Percentiles rank a stretch among this genome's conserved stretches.
These are phyloP conservation scores for Lathyrus oleraceus DNA, from an alignment of 306 rosid species.

Conservation along the genomic window DNA sequence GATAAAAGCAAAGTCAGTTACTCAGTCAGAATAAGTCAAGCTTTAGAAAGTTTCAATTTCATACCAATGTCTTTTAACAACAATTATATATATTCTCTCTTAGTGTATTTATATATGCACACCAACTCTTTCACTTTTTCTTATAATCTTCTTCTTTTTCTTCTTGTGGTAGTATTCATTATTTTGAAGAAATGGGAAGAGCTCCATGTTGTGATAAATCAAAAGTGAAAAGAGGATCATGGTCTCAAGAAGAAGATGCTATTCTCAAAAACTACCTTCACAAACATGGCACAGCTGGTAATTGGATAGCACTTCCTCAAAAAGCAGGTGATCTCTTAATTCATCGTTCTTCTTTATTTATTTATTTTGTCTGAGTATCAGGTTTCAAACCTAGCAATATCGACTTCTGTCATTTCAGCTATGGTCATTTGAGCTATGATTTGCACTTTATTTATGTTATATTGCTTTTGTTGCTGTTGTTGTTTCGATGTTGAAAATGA, in stretches of 20 bases:
- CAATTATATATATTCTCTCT: conserved; percentile 2
- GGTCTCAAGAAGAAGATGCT: conserved; percentile 85
- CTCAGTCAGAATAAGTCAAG: conserved; percentile 52
- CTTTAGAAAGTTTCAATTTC: conserved; percentile 24
- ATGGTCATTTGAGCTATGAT: too few relatives aligned
- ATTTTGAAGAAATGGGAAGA: conserved; percentile 62
- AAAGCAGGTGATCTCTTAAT: conserved; percentile 60
- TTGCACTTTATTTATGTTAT: neutral
- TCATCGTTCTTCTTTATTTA: neutral
- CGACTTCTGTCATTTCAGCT: too few relatives aligned
- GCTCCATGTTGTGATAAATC: conserved; percentile 82
- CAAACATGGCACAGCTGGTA: conserved; percentile 51
- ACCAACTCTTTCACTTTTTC: neutral
- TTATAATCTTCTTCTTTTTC: neutral
- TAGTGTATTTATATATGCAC: neutral
- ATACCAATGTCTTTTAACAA: conserved; percentile 12
- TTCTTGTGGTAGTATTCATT: neutral
- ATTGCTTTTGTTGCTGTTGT: neutral
- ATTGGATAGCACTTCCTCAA: conserved; percentile 46
- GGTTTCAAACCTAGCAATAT: too few relatives aligned
- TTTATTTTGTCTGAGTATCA: too few relatives aligned
- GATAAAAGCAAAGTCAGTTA: conserved; percentile 16
- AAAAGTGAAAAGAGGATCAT: conserved; percentile 73
- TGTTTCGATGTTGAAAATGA: neutral
- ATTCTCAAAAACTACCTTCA: conserved; percentile 56